These are phyloP conservation scores for Pyricularia sp. DNA, from an alignment of 2,329 filamentous ascomycete species.

Conservation along the genomic window DNA sequence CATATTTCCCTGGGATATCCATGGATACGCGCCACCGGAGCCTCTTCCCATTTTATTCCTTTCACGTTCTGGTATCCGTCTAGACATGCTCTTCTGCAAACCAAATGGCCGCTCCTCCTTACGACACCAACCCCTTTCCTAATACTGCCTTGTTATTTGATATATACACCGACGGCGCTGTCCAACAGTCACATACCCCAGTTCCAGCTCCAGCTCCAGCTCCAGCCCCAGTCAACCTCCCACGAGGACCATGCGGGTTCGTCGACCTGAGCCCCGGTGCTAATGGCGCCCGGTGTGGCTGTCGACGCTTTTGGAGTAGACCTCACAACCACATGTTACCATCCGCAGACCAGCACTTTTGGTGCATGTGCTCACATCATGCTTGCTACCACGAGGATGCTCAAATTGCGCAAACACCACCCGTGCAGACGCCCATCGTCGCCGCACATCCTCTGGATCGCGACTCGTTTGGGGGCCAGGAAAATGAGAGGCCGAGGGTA, in stretches of 20 bases:
- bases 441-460: slow-evolving; percentile 8
- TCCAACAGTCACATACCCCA: not conserved
- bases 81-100: slow-evolving; percentile 18
- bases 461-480: slow-evolving; percentile 22
- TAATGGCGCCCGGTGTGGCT: slow-evolving; percentile 41
- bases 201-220: not conserved
- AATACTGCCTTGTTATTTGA: slow-evolving; percentile 35
- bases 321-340: slow-evolving; percentile 10
- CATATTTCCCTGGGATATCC: not conserved
- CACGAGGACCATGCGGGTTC: slow-evolving; percentile 43
- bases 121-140: slow-evolving; percentile 25
- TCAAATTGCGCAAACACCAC: slow-evolving; percentile 14
- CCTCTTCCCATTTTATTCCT: not conserved
- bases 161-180: slow-evolving; percentile 36
- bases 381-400: slow-evolving; percentile 47
- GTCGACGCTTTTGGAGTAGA: slow-evolving; percentile 47
- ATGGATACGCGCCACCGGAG: not conserved
- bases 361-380: slow-evolving; percentile 52
- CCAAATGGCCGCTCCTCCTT: slow-evolving; percentile 40
- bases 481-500: slow-evolving; percentile 37
- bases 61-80: not conserved
- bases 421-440: slow-evolving; percentile 10
- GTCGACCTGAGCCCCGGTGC: slow-evolving; percentile 39
- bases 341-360: slow-evolving; percentile 29
- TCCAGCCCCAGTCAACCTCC: slow-evolving; percentile 20